These are phyloP conservation scores for Wickerhamomyces sp. DNA, from an alignment of 1,139 yeast genomes.

Conservation along the genomic window DNA sequence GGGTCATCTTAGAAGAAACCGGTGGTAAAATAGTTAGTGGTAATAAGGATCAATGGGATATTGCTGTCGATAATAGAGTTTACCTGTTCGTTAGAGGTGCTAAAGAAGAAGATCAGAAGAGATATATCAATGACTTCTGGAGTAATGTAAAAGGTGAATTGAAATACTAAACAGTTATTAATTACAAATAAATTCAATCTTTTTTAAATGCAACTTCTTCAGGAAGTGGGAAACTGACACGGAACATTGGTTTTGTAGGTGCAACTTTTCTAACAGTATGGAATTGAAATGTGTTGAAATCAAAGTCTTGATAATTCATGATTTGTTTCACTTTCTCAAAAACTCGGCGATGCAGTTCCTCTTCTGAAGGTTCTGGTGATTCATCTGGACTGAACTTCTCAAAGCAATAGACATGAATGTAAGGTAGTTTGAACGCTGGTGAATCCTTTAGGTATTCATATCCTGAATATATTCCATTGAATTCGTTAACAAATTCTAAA, in stretches of 20 bases:
- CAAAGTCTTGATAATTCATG: slow-evolving; percentile 45
- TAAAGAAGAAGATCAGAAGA: slow-evolving; percentile 33
- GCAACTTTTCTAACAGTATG: slow-evolving; percentile 92
- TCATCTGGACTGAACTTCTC: slow-evolving; percentile 75
- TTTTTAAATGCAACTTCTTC: slow-evolving; percentile 61
- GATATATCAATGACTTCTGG: slow-evolving; percentile 47
- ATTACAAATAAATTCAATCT: background rate
- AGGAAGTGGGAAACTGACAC: slow-evolving; percentile 79
- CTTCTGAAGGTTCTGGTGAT: slow-evolving; percentile 63
- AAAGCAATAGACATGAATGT: slow-evolving; percentile 86
- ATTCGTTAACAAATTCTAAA: slow-evolving; percentile 74
- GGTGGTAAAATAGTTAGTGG: slow-evolving; percentile 55
- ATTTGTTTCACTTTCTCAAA: slow-evolving; percentile 53
- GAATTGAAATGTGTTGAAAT: slow-evolving; percentile 46
- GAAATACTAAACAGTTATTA: slow-evolving; percentile 31
- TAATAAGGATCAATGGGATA: slow-evolving; percentile 42
- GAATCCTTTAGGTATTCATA: slow-evolving; percentile 30
- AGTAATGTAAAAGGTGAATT: slow-evolving; percentile 40
- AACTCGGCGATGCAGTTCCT: slow-evolving; percentile 60
- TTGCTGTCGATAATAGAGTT: slow-evolving; percentile 44
- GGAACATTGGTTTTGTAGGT: slow-evolving; percentile 95
- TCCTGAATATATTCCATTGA: slow-evolving; percentile 60
- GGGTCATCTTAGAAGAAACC: slow-evolving; percentile 54
- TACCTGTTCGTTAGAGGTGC: slow-evolving; percentile 55
- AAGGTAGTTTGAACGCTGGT: slow-evolving; percentile 60